Conservation (phyloP, 257 asterid genomes). For the Nicotiana tabacum region DNA sequence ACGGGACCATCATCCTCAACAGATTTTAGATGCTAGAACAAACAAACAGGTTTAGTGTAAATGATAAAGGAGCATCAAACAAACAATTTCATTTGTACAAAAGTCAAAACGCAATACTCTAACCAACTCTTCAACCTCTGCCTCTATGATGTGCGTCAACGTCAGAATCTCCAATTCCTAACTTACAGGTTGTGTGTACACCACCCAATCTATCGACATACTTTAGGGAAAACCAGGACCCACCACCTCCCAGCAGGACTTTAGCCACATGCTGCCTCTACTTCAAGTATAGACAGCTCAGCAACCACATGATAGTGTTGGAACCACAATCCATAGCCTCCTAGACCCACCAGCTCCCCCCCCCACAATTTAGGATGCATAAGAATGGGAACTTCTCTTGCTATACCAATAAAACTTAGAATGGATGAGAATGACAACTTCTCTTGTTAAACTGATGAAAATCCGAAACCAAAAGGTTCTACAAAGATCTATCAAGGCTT, state of each 20-base stretch:
- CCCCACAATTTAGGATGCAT: background rate
- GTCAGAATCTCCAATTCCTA: background rate
- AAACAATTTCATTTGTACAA: no score
- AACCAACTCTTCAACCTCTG: background rate
- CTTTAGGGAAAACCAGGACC: background rate
- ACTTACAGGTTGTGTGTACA: background rate
- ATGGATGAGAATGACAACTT: background rate
- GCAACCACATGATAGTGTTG: background rate
- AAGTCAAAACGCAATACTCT: background rate
- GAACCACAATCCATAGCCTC: background rate
- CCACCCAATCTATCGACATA: background rate
- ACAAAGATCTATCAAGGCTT: background rate
- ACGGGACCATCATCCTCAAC: no score
- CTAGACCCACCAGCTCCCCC: background rate
- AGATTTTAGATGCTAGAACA: no score
- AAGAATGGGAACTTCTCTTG: background rate
- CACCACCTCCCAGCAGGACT: background rate
- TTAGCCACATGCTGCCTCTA: background rate
- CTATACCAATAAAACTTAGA: background rate
- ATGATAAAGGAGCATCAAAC: no score
- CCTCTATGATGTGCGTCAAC: background rate
- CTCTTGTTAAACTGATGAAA: background rate
- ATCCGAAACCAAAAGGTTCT: constrained; percentile 1
- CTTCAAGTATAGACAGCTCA: background rate
- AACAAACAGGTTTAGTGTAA: no score